phyloP scores from a whole-genome alignment of 371 early-diverging fungal species.

The Saksenaea vasiformis region DNA sequence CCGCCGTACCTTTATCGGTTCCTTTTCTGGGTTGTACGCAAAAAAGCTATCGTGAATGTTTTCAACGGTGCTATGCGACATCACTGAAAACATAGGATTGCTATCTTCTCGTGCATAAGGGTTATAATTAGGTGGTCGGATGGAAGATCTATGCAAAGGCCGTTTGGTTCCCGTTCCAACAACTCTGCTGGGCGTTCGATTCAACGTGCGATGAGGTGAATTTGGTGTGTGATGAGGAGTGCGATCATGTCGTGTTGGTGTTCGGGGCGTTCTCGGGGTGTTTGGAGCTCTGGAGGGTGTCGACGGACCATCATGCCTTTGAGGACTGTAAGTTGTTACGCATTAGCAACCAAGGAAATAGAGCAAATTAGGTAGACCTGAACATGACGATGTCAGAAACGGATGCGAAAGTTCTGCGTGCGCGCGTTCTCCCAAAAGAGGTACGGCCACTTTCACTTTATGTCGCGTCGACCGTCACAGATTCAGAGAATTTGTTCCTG shows the following conservation, averaged over 20 bases:
- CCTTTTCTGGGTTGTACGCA: constrained; percentile 30
- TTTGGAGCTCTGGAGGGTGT: neutral
- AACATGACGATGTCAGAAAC: neutral
- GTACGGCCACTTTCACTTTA: too few species aligned
- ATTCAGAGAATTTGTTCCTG: too few species aligned
- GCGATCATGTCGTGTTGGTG: constrained; percentile 5
- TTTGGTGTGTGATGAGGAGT: constrained; percentile 17
- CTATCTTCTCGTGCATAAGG: constrained; percentile 11
- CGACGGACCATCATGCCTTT: neutral
- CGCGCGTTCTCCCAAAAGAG: too few species aligned
- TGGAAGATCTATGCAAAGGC: constrained; percentile 7
- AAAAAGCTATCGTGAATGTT: constrained; percentile 19
- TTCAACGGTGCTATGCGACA: neutral
- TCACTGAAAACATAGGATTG: neutral
- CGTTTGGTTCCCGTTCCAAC: constrained; percentile 6
- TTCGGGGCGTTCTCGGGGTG: neutral
- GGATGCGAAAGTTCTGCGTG: too few species aligned
- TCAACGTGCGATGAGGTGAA: constrained; percentile 10
- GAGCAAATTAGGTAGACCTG: neutral
- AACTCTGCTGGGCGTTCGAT: constrained; percentile 13
- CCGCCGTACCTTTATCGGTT: constrained; percentile 22
- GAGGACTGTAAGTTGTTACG: neutral
- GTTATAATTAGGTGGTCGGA: constrained; percentile 14
- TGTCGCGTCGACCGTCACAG: too few species aligned
- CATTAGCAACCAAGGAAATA: neutral